Base-by-base conservation (phyloP, 1,139 yeast genomes). In the Pichia norvegensis region DNA sequence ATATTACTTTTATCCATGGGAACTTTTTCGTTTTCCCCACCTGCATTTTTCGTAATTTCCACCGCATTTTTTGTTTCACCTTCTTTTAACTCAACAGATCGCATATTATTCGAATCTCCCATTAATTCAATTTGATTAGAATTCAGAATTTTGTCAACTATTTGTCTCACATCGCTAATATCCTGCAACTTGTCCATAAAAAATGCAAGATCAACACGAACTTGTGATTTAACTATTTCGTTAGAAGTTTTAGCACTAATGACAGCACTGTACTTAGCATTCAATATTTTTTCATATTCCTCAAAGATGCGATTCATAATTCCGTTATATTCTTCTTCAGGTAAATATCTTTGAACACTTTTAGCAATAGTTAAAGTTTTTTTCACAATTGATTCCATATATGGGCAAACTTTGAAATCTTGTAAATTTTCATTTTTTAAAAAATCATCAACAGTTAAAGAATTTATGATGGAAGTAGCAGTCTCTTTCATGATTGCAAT, bases 401-500 rank as follows among this genome's bases (percentile, higher is more conserved):
- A 84, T 35, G 74, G 72, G 19, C 46, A 44, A 5, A 36, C 40
- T 11, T 37, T 36, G 9, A 16, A 16, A 2, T 31, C 35, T 31
- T 16, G 20, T 8, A 6, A 5, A 17, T 29, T 22, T 6, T 16
- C 44, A n/a, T 37, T 37, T 16, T 29, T 29, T 23, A 38, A 19
- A 21, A 40, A 43, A 29, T 43, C 41, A 7, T 27, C 19, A 16
- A 33, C 17, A 11, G 19, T 29, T n/a, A 43, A 23, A 17, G 19
- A 20, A 20, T 41, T 37, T 11, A 40, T 25, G 16, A 48, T 39
- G 4, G 47, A 21, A 13, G 27, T 54, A 3, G 82, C 74, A 48
- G 87, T 73, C 52, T 82, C 92, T 43, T 73, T 70, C 90, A 84
- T 83, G 31, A 84, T 74, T 2, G 82, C 72, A 23, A 83, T 76